Percentiles rank a stretch among this genome's conserved stretches.
Evolutionary conservation across 768 basidiomycete genomes (phyloP).

Genomic region (Mrakia blollopis): DNA sequence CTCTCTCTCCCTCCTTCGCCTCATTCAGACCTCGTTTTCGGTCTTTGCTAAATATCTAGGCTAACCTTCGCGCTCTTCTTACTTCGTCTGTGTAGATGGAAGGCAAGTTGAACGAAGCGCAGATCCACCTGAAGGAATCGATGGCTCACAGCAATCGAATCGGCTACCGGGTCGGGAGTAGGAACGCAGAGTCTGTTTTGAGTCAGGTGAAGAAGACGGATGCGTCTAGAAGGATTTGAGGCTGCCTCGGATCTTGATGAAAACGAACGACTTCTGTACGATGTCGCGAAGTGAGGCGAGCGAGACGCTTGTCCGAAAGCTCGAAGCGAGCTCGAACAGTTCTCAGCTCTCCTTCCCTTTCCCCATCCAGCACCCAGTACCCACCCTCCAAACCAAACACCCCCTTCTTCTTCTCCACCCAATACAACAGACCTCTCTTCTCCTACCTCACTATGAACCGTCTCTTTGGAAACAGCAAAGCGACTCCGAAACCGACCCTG

Average conservation of each 20-base stretch:
- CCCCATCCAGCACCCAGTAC: neutral
- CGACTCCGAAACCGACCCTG: conserved; percentile 66
- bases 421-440: neutral
- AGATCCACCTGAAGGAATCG: neutral
- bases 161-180: neutral
- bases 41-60: no score
- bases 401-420: neutral
- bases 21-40: no score
- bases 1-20: neutral
- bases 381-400: neutral
- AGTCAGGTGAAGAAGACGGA: no score
- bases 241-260: no score
- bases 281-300: no score
- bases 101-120: neutral
- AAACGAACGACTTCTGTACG: no score
- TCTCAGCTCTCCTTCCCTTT: neutral
- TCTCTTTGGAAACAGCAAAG: conserved; percentile 50
- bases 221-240: no score
- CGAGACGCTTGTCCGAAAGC: no score
- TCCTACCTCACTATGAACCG: conserved; percentile 40
- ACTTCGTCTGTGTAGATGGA: neutral
- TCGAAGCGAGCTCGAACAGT: neutral
- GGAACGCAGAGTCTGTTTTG: neutral
- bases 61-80: neutral
- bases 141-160: neutral